These are phyloP conservation scores for Candida endomychidarum DNA, from an alignment of 805 yeast genomes.

Conservation along the genomic window DNA sequence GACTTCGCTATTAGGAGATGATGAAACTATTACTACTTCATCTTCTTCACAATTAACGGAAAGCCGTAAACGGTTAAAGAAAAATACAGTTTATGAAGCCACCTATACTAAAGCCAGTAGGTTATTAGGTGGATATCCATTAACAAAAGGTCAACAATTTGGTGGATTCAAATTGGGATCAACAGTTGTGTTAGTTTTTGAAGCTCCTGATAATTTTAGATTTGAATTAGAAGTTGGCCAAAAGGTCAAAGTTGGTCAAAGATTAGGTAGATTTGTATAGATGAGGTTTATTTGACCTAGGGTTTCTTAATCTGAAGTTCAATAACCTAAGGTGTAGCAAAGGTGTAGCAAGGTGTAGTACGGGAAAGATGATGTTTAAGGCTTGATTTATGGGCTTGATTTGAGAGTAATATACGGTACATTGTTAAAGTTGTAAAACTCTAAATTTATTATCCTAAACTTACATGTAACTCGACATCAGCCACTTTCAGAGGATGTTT, in stretches of 20 bases:
- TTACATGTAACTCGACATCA: too few relatives aligned
- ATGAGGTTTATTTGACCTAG: too few relatives aligned
- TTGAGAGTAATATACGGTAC: too few relatives aligned
- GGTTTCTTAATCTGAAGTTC: too few relatives aligned
- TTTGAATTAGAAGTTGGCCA: constrained; percentile 74
- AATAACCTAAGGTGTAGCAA: too few relatives aligned
- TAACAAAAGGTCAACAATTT: constrained; percentile 88
- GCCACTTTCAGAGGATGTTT: too few relatives aligned
- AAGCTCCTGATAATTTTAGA: constrained; percentile 81
- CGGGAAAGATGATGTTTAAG: too few relatives aligned
- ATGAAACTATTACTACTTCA: constrained; percentile 2
- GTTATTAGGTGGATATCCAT: constrained; percentile 80
- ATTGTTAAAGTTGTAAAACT: too few relatives aligned
- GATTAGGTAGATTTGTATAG: constrained; percentile 52
- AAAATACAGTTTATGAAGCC: constrained; percentile 91
- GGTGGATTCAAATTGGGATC: constrained; percentile 97
- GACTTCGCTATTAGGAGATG: constrained; percentile 29
- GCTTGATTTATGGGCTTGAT: too few relatives aligned
- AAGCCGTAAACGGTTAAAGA: constrained; percentile 46
- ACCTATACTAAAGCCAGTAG: constrained; percentile 79
- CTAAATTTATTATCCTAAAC: too few relatives aligned
- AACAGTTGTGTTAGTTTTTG: constrained; percentile 95
- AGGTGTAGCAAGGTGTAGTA: too few relatives aligned
- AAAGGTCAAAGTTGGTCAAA: constrained; percentile 80
- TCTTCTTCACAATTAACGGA: constrained; percentile 5